Percentiles rank a stretch among this genome's conserved stretches.
phyloP scores from a whole-genome alignment of 2,329 filamentous ascomycete species.

The Neodidymelliopsis sp. region DNA sequence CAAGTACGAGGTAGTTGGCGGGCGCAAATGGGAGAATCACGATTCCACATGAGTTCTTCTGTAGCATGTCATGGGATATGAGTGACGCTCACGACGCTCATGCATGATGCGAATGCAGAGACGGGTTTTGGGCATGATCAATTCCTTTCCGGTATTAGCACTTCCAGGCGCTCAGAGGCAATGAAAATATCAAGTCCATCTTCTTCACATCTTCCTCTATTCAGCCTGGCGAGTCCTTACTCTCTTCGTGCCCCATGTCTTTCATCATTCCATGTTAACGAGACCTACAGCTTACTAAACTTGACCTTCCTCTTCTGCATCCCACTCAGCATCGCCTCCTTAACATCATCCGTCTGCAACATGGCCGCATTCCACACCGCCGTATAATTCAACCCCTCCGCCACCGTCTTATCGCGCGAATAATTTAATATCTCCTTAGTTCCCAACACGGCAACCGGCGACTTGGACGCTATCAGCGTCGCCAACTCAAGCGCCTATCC shows the following conservation, averaged over 20 bases:
- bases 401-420: conserved; percentile 77
- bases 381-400: conserved; percentile 83
- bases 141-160: conserved; percentile 50
- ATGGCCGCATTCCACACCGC: conserved; percentile 86
- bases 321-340: conserved; percentile 75
- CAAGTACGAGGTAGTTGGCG: conserved; percentile 31
- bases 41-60: conserved; percentile 47
- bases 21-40: conserved; percentile 47
- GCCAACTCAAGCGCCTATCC: conserved; percentile 68
- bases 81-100: conserved; percentile 41
- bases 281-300: conserved; percentile 86
- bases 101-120: conserved; percentile 24
- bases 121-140: conserved; percentile 45
- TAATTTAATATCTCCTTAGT: conserved; percentile 89
- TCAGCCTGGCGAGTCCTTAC: not conserved
- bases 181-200: conserved; percentile 53
- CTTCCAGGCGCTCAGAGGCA: conserved; percentile 53
- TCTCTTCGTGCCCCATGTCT: not conserved
- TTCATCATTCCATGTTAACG: no score
- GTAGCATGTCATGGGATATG: conserved; percentile 50
- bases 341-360: conserved; percentile 81
- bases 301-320: conserved; percentile 79
- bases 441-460: conserved; percentile 84
- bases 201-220: conserved; percentile 5
- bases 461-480: conserved; percentile 75